Base-by-base conservation (phyloP, 1,139 yeast species). In the Yamadazyma epiphylla region DNA sequence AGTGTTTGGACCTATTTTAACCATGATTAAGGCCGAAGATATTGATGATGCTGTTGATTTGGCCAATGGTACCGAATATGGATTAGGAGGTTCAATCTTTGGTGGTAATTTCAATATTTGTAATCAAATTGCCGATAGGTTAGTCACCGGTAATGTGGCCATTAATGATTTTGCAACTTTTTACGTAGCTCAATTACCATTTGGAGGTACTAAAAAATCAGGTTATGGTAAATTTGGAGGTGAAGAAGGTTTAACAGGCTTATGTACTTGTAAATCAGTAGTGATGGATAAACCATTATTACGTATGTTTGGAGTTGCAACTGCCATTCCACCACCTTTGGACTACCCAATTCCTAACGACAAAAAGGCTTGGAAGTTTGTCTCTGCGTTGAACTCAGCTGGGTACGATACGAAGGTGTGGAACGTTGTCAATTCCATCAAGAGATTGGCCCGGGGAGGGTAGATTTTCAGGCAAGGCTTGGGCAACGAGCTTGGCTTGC, bases 201-300 rank as follows among this genome's bases (percentile, higher is more conserved):
- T 91, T 61, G 98, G 98, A 33, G 98, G 98, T 17, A 75, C 76
- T 19, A 82, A 82, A 45, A 91, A 89, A 29, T 84, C 95, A 6
- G 98, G 98, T 0, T 91, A 87, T 50, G 97, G 97, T 32, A 89
- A 88, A 53, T 91, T 91, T 62, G 96, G 96, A 17, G 97, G 98
- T 23, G 94, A 83, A 52, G 98, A 91, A 65, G 98, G 97, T 1
- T 65, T 91, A 22, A 74, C 87, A 25, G 97, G 96, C 0, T 65
- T 91, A 26, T 89, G 97, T 53, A 70, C 78, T 35, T 84, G 87
- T 32, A 91, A 91, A 53, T 79, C 94, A 26, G 74, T 91, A 4
- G 88, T 95, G 35, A 82, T 76, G 67, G 97, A 91, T 57, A 79
- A 76, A 42, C 74, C 83, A 23, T 77, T 91, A 19, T 76, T 86